Conservation (phyloP, 257 asterid genomes). For the Oldenlandia corymbosa region DNA sequence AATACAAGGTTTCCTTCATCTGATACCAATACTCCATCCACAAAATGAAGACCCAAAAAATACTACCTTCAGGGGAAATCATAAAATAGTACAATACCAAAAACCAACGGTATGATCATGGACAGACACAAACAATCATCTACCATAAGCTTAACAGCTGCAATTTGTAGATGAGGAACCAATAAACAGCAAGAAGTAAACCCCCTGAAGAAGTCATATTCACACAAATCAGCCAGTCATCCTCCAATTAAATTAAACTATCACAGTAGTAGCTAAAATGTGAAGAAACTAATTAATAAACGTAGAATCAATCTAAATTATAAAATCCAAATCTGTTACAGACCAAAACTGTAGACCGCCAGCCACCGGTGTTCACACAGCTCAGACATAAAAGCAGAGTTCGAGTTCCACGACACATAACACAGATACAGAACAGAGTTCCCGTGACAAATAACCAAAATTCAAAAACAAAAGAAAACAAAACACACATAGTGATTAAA, state of each 20-base stretch:
- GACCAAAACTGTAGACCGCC: not conserved
- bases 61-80: not conserved
- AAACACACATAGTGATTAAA: not conserved
- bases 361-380: not conserved
- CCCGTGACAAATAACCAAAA: too few species aligned
- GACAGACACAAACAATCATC: not conserved
- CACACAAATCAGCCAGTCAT: not conserved
- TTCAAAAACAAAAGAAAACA: too few species aligned
- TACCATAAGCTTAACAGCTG: not conserved
- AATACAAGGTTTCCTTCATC: not conserved
- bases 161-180: not conserved
- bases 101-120: not conserved
- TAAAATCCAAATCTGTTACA: not conserved
- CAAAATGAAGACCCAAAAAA: not conserved
- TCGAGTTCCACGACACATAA: too few species aligned
- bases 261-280: not conserved
- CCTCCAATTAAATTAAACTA: not conserved
- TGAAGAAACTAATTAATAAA: not conserved
- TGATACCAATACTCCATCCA: not conserved
- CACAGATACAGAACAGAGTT: not conserved
- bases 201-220: too few species aligned
- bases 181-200: not conserved
- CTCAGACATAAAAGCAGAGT: not conserved
- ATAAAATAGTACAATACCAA: too few species aligned
- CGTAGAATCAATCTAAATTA: constrained; percentile 1